Conservation (phyloP, 495 filamentous ascomycete genomes). For the Thozetella sp. region DNA sequence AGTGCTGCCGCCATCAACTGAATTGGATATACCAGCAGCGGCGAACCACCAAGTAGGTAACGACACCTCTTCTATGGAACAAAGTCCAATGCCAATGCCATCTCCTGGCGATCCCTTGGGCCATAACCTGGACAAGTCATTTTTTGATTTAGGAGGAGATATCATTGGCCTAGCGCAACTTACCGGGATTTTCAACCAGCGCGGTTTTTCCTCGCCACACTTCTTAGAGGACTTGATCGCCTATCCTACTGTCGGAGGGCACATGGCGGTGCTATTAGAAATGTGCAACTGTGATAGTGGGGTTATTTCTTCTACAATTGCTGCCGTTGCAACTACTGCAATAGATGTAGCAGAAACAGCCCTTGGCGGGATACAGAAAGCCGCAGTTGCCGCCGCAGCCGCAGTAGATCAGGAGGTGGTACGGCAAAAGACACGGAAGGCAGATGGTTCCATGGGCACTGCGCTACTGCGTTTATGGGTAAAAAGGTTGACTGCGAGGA, state of each 20-base stretch:
- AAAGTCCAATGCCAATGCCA: background rate
- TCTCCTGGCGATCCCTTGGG: background rate
- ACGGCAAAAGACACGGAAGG: no score
- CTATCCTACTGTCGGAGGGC: conserved; percentile 13
- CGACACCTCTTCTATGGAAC: background rate
- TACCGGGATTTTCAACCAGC: conserved; percentile 10
- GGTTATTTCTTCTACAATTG: background rate
- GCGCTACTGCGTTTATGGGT: no score
- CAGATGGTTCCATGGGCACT: no score
- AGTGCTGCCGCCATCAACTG: conserved; percentile 6
- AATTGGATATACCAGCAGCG: background rate
- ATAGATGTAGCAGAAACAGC: no score
- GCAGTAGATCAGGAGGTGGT: no score
- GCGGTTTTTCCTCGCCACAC: background rate
- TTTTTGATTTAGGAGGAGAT: conserved; percentile 19
- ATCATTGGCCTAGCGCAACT: conserved; percentile 19
- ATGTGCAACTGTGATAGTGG: background rate
- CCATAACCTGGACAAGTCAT: conserved; percentile 8
- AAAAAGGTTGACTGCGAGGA: no score
- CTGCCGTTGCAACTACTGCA: no score
- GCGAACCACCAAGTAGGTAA: background rate
- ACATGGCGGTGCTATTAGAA: conserved; percentile 7
- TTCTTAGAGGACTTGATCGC: conserved; percentile 16
- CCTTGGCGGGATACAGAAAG: no score
- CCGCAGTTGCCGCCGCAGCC: no score